Evolutionary conservation across 108 stramenopile genomes (phyloP), one percentile per base, ranked within the genome.

Genomic region (Thalassiosira profunda): DNA sequence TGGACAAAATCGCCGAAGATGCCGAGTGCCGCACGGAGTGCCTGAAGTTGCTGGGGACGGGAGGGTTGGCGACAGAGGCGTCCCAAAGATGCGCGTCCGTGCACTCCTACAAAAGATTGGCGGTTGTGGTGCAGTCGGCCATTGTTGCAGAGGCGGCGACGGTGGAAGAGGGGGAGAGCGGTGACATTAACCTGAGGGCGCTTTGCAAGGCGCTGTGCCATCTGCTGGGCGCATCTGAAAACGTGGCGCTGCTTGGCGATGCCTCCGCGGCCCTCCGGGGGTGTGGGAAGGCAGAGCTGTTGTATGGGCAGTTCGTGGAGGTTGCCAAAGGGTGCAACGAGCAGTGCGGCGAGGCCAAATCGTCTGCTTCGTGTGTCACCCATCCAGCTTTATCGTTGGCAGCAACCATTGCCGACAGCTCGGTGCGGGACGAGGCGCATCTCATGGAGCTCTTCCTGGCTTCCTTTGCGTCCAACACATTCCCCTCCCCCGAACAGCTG

Each of bases 131-230:
- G 0, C 18, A 20, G 3, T 7, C 1, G 15, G 15, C 36, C 12
- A 38, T 58, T 21, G 0, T 21, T 18, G 38, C 40, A 0, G 58
- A 36, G 35, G 10, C 14, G 11, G 9, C 55, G 18, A n/a, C 12
- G 0, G 4, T 5, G 0, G 55, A 26, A 3, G 55, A 37, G 5
- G 33, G 10, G 2, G 33, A 21, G n/a, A n/a, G n/a, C n/a, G n/a
- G n/a, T 5, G 12, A 31, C 9, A 17, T 18, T 34, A 63, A 51
- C 21, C 29, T 66, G 23, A 15, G 31, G 1, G 51, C 64, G 31
- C 21, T 66, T 11, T 66, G 64, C 28, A 37, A 37, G n/a, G 51
- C 64, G 1, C 52, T 66, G 2, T 66, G 64, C 35, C 51, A 38
- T 25, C 6, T 48, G 5, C 25, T 66, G 1, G 28, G 51, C 15